Conservation (phyloP, 345 rosid species). For the Jatropha curcas region DNA sequence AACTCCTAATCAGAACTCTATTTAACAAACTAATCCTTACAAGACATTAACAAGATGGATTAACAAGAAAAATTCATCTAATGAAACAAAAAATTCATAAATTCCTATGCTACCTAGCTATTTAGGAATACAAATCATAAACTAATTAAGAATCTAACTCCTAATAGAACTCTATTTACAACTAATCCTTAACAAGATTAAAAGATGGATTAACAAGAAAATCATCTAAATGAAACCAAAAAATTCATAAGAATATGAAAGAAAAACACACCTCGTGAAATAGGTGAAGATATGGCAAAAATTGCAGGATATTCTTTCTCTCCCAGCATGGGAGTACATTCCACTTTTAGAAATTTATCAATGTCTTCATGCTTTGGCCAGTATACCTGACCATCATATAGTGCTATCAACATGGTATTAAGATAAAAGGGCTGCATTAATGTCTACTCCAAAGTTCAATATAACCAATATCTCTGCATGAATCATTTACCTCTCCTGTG, state of each 20-base stretch:
- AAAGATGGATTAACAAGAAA: not conserved
- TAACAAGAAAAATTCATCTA: too few species aligned
- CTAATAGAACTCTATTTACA: too few species aligned
- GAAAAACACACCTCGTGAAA: slow-evolving; percentile 60
- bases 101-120: too few species aligned
- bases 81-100: too few species aligned
- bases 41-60: too few species aligned
- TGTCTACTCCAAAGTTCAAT: not conserved
- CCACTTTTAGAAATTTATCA: slow-evolving; percentile 72
- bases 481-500: slow-evolving; percentile 62
- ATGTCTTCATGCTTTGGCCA: slow-evolving; percentile 93
- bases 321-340: slow-evolving; percentile 67
- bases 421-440: not conserved
- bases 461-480: slow-evolving; percentile 2
- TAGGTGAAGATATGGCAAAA: slow-evolving; percentile 80
- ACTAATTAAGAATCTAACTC: too few species aligned
- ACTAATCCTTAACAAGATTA: too few species aligned
- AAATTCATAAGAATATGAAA: slow-evolving; percentile 11
- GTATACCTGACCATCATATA: slow-evolving; percentile 56
- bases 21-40: too few species aligned
- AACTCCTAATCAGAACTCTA: too few species aligned
- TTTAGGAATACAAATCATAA: too few species aligned
- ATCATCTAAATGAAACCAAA: slow-evolving; percentile 11
- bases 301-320: slow-evolving; percentile 71
- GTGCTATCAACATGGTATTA: slow-evolving; percentile 10